Base-by-base conservation (phyloP, 108 stramenopile species). In the Skeletonema potamos region DNA sequence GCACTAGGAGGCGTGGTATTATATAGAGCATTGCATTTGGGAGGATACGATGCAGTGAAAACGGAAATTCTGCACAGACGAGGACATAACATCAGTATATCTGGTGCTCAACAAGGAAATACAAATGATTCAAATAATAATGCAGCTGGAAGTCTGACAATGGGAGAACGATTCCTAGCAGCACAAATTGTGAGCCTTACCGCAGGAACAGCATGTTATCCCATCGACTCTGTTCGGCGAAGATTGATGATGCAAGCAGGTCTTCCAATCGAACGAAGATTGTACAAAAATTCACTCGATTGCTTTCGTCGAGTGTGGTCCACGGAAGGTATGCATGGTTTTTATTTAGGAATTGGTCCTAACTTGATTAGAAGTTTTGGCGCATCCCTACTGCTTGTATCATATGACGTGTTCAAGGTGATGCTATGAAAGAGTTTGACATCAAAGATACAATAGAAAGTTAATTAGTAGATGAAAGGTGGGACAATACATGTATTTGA, bases 191-290 rank as follows among this genome's bases (percentile, higher is more conserved):
- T 97, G 13, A 88, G 91, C 68, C 83, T 96, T 64, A 62, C 84
- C 24, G 96, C 97, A 30, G 97, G 96, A 6, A 94, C 92, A 29
- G 79, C 93, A 39, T 96, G 97, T 22, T 99, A 99, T 85, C 99
- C 99, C 6, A 96, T 99, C 69, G 99, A 99, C 85, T 96, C 96
- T 32, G 89, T 99, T 22, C 89, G 98, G 37, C 86, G 99, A 12
- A 87, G 98, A 56, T 77, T 99, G 60, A 97, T 97, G 97, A 99
- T 99, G 99, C 91, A 96, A 82, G 89, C 89, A 11, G 93, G 90
- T 2, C 57, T 75, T 27, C 70, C 84, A 27, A 56, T 30, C 12
- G 61, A 79, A 15, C 71, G 79, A 64, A 70, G 87, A 69, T n/a
- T 59, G 60, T 92, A 92, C 77, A 65, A 54, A 28, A 84, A 78